A percentile compares a stretch with the other conserved stretches of the same genome.
phyloP scores from a whole-genome alignment of 2,329 filamentous ascomycete species.

The Zymoseptoria pseudotritici region DNA sequence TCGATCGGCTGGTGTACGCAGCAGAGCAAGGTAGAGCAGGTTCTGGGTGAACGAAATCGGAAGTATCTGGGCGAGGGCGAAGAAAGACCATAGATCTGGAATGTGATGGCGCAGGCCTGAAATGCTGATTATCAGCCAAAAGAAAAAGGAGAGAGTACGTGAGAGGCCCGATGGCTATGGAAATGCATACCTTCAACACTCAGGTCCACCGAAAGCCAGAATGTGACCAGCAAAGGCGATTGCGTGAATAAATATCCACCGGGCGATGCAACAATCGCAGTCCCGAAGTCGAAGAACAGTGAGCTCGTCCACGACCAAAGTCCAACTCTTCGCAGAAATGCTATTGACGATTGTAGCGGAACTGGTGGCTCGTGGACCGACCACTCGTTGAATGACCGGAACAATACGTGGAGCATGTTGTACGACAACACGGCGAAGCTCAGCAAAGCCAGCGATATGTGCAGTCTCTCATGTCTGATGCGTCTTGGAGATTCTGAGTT shows the following conservation, averaged over 20 bases:
- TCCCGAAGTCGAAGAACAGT: slow-evolving; percentile 28
- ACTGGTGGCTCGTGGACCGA: not conserved
- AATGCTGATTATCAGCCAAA: not conserved
- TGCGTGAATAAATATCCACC: slow-evolving; percentile 21
- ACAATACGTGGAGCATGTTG: slow-evolving; percentile 30
- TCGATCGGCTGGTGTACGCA: slow-evolving; percentile 8
- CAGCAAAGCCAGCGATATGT: slow-evolving; percentile 19
- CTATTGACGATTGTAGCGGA: not conserved
- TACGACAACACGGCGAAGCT: slow-evolving; percentile 27
- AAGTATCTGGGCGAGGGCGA: slow-evolving; percentile 29
- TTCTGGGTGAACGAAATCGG: slow-evolving; percentile 30
- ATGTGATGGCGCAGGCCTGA: slow-evolving; percentile 20
- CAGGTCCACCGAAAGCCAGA: slow-evolving; percentile 24
- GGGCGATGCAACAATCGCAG: slow-evolving; percentile 22
- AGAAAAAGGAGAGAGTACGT: not conserved
- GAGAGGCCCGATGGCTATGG: not conserved
- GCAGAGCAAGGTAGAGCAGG: slow-evolving; percentile 27
- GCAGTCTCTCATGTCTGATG: slow-evolving; percentile 8
- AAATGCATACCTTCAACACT: slow-evolving; percentile 19
- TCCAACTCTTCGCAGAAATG: slow-evolving; percentile 16
- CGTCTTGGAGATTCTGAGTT: not conserved
- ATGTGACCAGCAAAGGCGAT: slow-evolving; percentile 20
- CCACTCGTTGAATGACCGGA: slow-evolving; percentile 28
- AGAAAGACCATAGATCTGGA: slow-evolving; percentile 27
- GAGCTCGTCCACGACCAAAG: slow-evolving; percentile 28